phyloP scores from a whole-genome alignment of 345 rosid species.

The Gossypium bickii region DNA sequence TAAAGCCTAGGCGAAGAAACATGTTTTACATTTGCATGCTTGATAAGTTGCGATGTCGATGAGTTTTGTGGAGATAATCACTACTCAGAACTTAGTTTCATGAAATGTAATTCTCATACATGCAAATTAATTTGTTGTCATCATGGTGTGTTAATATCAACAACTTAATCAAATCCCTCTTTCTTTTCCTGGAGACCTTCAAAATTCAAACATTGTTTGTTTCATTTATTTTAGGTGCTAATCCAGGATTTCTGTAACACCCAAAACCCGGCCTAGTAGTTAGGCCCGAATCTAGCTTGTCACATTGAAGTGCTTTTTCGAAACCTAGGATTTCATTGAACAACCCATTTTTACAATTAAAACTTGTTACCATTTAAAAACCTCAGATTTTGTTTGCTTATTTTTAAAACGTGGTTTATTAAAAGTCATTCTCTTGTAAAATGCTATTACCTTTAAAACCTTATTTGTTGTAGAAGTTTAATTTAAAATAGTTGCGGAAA shows the following conservation, averaged over 20 bases:
- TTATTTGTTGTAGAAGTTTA: too few species aligned
- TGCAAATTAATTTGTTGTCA: neutral
- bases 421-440: too few species aligned
- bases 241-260: constrained; percentile 21
- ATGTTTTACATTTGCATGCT: neutral
- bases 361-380: too few species aligned
- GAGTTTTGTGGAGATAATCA: neutral
- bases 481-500: too few species aligned
- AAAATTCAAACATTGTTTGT: constrained; percentile 12
- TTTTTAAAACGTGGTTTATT: too few species aligned
- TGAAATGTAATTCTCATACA: neutral
- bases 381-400: too few species aligned
- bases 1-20: neutral
- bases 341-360: too few species aligned
- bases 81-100: neutral
- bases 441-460: too few species aligned
- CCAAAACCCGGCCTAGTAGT: too few species aligned
- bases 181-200: neutral
- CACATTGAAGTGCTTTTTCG: too few species aligned
- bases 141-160: neutral
- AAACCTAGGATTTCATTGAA: too few species aligned
- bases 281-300: too few species aligned
- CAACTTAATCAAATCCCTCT: neutral
- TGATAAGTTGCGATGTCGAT: neutral
- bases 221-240: constrained; percentile 32